phyloP scores from a whole-genome alignment of 2,329 filamentous ascomycete genomes.

The Didymella sp. region DNA sequence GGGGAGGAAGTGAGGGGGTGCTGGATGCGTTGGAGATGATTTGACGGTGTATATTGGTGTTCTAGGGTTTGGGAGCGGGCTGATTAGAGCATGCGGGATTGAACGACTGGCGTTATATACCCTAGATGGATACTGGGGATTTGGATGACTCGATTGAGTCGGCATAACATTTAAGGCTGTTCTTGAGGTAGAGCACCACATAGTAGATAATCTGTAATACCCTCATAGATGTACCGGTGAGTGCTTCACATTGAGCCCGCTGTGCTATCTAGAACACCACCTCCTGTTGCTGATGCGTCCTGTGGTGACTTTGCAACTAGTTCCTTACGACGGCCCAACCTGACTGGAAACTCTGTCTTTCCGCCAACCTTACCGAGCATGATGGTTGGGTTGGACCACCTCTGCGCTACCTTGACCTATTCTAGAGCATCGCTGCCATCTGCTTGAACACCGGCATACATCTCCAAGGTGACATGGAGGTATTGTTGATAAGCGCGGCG shows the following conservation, averaged over 20 bases:
- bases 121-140: conserved; percentile 3
- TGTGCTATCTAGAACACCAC: not conserved
- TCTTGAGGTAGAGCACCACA: too few relatives aligned
- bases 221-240: not conserved
- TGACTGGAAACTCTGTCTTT: not conserved
- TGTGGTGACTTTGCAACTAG: not conserved
- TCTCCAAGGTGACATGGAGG: not conserved
- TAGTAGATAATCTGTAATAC: not conserved
- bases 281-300: not conserved
- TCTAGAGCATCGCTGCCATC: not conserved
- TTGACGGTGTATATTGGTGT: not conserved
- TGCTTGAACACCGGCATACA: not conserved
- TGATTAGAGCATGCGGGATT: not conserved
- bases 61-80: not conserved
- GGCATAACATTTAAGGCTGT: too few relatives aligned
- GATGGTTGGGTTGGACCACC: not conserved
- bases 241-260: not conserved
- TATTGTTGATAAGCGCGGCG: not conserved
- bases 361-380: not conserved
- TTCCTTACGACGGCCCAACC: not conserved
- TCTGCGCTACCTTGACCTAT: not conserved
- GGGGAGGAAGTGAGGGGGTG: not conserved
- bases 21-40: not conserved
- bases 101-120: conserved; percentile 14
- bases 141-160: not conserved